Evolutionary conservation across 2,329 filamentous ascomycete genomes (phyloP).

Genomic region (Erysiphe pulchra): DNA sequence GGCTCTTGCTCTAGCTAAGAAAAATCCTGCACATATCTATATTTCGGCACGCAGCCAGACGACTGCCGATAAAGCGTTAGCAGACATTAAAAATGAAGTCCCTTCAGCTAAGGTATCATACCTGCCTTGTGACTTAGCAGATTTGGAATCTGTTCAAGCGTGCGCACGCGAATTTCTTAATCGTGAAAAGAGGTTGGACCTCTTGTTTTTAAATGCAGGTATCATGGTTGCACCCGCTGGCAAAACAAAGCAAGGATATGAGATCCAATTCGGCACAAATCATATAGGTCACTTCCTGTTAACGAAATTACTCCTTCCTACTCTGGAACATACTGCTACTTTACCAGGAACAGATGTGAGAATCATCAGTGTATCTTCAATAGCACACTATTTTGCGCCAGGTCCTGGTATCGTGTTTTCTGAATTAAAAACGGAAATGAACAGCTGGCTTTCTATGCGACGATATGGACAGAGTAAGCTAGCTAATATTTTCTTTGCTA

Average conservation of each 20-base stretch:
- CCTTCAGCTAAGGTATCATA: constrained; percentile 4
- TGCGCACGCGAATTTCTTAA: constrained; percentile 17
- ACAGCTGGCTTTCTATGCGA: constrained; percentile 7
- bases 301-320: constrained; percentile 15
- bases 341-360: constrained; percentile 4
- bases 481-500: constrained; percentile 20
- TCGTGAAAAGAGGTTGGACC: constrained; percentile 16
- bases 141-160: constrained; percentile 18
- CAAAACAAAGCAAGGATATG: constrained; percentile 20
- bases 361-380: constrained; percentile 3
- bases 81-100: constrained; percentile 1
- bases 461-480: constrained; percentile 22
- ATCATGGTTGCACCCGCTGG: constrained; percentile 17
- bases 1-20: constrained; percentile 16
- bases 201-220: constrained; percentile 21
- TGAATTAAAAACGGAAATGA: constrained; percentile 4
- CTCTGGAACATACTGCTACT: constrained; percentile 9
- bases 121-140: constrained; percentile 17
- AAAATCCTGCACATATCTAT: constrained; percentile 16
- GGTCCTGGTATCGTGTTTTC: constrained; percentile 11
- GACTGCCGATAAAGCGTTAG: constrained; percentile 11
- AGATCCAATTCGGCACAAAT: constrained; percentile 23
- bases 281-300: constrained; percentile 23
- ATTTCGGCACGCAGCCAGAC: constrained; percentile 16
- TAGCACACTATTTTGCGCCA: constrained; percentile 1